Percentiles rank a stretch among this genome's conserved stretches.
These are phyloP conservation scores for Candida pseudofarinosa DNA, from an alignment of 805 yeast genomes.

Conservation along the genomic window DNA sequence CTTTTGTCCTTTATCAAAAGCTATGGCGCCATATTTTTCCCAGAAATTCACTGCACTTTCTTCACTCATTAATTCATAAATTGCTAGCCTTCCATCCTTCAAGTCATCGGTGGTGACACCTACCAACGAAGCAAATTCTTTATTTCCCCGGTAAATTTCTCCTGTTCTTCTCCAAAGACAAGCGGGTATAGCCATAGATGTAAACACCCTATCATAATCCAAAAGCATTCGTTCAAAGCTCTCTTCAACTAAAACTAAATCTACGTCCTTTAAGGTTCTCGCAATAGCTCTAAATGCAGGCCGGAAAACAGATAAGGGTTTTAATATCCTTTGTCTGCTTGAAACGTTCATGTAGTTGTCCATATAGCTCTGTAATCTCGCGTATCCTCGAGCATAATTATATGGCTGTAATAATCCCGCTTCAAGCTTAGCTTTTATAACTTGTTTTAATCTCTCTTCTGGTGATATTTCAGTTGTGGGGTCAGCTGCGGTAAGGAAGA, in stretches of 20 bases:
- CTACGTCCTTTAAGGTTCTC: conserved; percentile 82
- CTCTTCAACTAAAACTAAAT: conserved; percentile 87
- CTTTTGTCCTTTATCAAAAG: conserved; percentile 92
- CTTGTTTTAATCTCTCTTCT: conserved; percentile 88
- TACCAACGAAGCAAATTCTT: conserved; percentile 91
- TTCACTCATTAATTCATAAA: conserved; percentile 91
- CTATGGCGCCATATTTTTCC: conserved; percentile 96
- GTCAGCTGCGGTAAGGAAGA: conserved; percentile 93
- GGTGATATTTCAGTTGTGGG: conserved; percentile 94
- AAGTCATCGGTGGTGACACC: conserved; percentile 87
- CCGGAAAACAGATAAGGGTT: conserved; percentile 78
- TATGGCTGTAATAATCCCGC: conserved; percentile 92
- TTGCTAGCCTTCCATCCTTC: conserved; percentile 87
- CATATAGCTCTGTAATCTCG: conserved; percentile 85
- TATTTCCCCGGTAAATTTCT: conserved; percentile 90
- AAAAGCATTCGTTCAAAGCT: conserved; percentile 88
- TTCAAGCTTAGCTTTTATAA: conserved; percentile 87
- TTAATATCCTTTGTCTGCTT: conserved; percentile 78
- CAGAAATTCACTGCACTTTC: conserved; percentile 95
- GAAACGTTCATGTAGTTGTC: conserved; percentile 84
- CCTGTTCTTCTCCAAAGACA: conserved; percentile 97
- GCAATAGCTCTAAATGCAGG: conserved; percentile 96
- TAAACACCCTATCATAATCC: conserved; percentile 91
- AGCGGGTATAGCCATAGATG: conserved; percentile 97
- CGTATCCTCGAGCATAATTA: conserved; percentile 91